These are phyloP conservation scores for Podaxis sp. DNA, from an alignment of 768 basidiomycete species.

Conservation along the genomic window DNA sequence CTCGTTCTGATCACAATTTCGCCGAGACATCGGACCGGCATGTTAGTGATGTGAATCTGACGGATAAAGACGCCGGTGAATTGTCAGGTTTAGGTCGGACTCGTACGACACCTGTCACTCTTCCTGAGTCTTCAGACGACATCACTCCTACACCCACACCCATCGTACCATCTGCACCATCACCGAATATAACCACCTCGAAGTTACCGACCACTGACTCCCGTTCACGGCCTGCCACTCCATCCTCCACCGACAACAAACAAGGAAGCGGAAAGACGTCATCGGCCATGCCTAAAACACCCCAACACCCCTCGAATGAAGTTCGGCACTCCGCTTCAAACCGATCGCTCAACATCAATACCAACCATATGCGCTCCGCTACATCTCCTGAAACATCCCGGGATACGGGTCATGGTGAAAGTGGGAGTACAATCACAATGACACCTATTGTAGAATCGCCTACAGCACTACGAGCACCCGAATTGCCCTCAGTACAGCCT, in stretches of 20 bases:
- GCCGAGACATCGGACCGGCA: constrained; percentile 12
- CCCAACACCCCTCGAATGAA: background rate
- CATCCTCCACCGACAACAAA: background rate
- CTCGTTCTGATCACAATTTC: background rate
- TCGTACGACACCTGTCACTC: constrained; percentile 13
- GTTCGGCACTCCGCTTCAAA: constrained; percentile 9
- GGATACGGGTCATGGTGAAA: constrained; percentile 1
- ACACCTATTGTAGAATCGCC: constrained; percentile 48
- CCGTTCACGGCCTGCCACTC: background rate
- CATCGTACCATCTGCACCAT: background rate
- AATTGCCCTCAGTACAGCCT: constrained; percentile 20
- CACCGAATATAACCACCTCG: background rate
- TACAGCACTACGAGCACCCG: constrained; percentile 34
- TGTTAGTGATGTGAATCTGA: constrained; percentile 10
- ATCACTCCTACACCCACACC: constrained; percentile 5
- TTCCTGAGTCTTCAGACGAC: constrained; percentile 1
- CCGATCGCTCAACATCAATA: constrained; percentile 8
- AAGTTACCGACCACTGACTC: background rate
- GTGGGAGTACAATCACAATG: constrained; percentile 23
- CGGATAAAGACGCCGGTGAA: constrained; percentile 6
- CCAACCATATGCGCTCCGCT: constrained; percentile 27
- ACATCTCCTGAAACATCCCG: constrained; percentile 27
- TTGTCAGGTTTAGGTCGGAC: constrained; percentile 10
- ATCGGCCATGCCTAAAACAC: constrained; percentile 10
- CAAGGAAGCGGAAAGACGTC: constrained; percentile 9